These are phyloP conservation scores for Alternaria longipes DNA, from an alignment of 2,329 filamentous ascomycete genomes.

Conservation along the genomic window DNA sequence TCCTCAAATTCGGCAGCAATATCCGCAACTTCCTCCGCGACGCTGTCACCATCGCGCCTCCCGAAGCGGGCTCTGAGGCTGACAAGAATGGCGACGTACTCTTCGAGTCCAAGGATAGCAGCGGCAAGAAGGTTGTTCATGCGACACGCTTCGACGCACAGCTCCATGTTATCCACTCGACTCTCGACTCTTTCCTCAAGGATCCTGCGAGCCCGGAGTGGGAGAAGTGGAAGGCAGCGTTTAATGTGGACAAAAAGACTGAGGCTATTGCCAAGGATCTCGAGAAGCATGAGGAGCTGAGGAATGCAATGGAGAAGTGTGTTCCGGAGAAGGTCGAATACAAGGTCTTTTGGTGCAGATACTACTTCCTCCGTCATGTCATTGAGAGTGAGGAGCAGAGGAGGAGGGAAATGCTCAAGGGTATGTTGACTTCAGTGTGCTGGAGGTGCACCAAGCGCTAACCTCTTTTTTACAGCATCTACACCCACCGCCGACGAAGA, in stretches of 20 bases:
- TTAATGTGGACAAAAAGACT: conserved; percentile 85
- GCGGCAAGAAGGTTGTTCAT: conserved; percentile 92
- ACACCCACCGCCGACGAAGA: conserved; percentile 78
- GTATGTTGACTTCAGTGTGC: conserved; percentile 59
- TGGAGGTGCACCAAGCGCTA: background rate
- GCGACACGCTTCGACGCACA: conserved; percentile 94
- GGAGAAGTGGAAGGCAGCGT: conserved; percentile 74
- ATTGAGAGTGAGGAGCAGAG: conserved; percentile 93
- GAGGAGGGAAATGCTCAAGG: conserved; percentile 88
- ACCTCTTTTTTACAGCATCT: conserved; percentile 53
- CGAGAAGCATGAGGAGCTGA: conserved; percentile 84
- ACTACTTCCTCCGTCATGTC: conserved; percentile 92
- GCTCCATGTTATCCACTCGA: conserved; percentile 92
- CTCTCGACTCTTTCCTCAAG: conserved; percentile 78
- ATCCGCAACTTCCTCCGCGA: conserved; percentile 90
- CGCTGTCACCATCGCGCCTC: conserved; percentile 86
- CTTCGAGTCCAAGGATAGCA: conserved; percentile 92
- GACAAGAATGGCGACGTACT: conserved; percentile 67
- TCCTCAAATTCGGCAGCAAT: conserved; percentile 89
- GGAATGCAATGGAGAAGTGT: conserved; percentile 90
- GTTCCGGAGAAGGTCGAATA: conserved; percentile 96
- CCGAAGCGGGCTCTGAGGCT: conserved; percentile 60
- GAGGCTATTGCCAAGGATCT: conserved; percentile 82
- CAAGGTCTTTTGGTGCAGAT: conserved; percentile 87
- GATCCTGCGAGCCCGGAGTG: conserved; percentile 82